A percentile compares a stretch with the other conserved stretches of the same genome.
Evolutionary conservation across 345 rosid species (phyloP).

Genomic region (Gossypium arboreum): DNA sequence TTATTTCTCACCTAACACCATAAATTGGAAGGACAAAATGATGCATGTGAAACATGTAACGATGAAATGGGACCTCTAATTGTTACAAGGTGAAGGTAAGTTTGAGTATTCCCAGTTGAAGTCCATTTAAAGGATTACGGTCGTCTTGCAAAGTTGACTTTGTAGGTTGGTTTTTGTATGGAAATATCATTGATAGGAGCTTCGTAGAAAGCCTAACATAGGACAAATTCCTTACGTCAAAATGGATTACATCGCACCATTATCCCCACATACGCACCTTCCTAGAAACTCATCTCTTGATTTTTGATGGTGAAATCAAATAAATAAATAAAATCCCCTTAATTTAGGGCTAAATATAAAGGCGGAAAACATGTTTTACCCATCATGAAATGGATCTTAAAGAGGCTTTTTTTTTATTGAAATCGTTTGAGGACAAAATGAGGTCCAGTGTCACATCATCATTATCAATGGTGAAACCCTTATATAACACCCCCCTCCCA

Average conservation of each 20-base stretch:
- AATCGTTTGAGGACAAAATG: not conserved
- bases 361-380: too few relatives aligned
- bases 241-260: not conserved
- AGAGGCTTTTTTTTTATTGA: not conserved
- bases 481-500: constrained; percentile 14
- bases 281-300: constrained; percentile 31
- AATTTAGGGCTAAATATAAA: not conserved
- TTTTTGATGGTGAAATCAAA: not conserved
- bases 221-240: constrained; percentile 12
- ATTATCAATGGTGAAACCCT: not conserved
- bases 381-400: not conserved
- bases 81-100: too few relatives aligned
- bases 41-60: too few relatives aligned
- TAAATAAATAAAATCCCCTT: not conserved
- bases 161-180: too few relatives aligned
- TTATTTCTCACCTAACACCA: too few relatives aligned
- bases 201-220: constrained; percentile 33
- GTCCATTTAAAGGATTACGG: too few relatives aligned
- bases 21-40: too few relatives aligned
- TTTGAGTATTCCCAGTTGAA: too few relatives aligned
- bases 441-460: not conserved
- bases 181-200: constrained; percentile 23
- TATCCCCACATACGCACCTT: constrained; percentile 33
- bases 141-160: too few relatives aligned
- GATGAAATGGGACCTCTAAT: too few relatives aligned